These are phyloP conservation scores for Stipa capillata DNA, from an alignment of 176 grass and related monocot genomes.

Conservation along the genomic window DNA sequence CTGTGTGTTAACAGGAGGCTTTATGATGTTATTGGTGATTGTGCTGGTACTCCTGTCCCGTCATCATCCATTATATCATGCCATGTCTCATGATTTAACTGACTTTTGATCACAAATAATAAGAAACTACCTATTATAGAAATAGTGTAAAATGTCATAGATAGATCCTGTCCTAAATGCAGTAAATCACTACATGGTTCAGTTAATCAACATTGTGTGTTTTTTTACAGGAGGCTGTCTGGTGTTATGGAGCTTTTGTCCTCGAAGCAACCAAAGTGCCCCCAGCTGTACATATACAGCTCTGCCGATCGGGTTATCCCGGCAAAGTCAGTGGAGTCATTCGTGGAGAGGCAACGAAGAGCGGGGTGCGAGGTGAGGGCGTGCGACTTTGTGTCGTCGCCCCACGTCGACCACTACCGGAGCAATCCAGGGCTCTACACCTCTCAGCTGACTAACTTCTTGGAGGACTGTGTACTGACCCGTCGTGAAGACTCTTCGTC, in stretches of 20 bases:
- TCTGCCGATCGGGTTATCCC: conserved; percentile 80
- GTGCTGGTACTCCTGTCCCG: not conserved
- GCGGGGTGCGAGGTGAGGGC: conserved; percentile 50
- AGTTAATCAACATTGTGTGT: not conserved
- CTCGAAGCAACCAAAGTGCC: conserved; percentile 66
- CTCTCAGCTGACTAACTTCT: conserved; percentile 53
- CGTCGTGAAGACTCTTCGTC: not conserved
- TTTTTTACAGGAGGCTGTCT: conserved; percentile 47
- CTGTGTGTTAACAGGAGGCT: not conserved
- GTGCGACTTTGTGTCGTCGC: conserved; percentile 71
- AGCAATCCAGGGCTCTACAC: conserved; percentile 66
- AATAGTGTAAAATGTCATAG: not conserved
- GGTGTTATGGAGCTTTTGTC: conserved; percentile 66
- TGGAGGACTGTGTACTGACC: conserved; percentile 57
- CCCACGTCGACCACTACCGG: conserved; percentile 79
- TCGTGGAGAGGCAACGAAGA: conserved; percentile 57
- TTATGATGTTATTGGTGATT: not conserved
- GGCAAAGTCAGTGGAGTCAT: conserved; percentile 71
- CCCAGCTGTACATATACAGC: conserved; percentile 87
- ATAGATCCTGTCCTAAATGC: not conserved
- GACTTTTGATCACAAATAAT: not conserved
- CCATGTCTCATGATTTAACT: not conserved
- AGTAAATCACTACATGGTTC: not conserved
- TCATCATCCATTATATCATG: not conserved
- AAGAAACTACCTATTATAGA: not conserved